phyloP scores from a whole-genome alignment of 106 monocot species.

The Hemerocallis citrina region DNA sequence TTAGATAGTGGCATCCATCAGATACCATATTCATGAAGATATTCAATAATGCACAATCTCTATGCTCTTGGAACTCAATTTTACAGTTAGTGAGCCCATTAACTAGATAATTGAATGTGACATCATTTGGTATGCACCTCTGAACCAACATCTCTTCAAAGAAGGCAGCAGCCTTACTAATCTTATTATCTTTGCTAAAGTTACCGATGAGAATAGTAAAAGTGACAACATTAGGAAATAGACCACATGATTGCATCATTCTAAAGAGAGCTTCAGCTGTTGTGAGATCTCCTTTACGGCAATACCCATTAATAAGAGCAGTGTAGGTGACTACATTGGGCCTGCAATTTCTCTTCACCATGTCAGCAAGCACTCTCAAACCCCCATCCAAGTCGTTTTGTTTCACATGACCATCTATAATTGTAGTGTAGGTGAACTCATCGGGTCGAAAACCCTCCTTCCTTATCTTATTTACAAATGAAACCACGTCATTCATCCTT shows the following conservation, averaged over 20 bases:
- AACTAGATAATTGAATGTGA: conserved; percentile 62
- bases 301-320: conserved; percentile 67
- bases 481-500: conserved; percentile 51
- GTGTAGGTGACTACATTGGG: conserved; percentile 79
- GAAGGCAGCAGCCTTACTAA: conserved; percentile 22
- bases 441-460: conserved; percentile 45
- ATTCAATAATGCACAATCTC: conserved; percentile 22
- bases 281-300: conserved; percentile 32
- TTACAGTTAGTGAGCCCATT: conserved; percentile 45
- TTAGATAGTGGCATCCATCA: conserved; percentile 55
- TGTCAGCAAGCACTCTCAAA: conserved; percentile 46
- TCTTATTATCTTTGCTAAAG: conserved; percentile 35
- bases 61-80: conserved; percentile 2
- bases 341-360: conserved; percentile 55
- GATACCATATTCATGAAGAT: conserved; percentile 46
- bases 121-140: conserved; percentile 65
- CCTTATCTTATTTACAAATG: conserved; percentile 37
- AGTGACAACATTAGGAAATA: conserved; percentile 78
- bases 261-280: conserved; percentile 40
- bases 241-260: conserved; percentile 39
- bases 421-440: conserved; percentile 71
- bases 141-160: conserved; percentile 70
- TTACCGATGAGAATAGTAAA: conserved; percentile 63
- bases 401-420: conserved; percentile 75
- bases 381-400: conserved; percentile 46